Base-by-base conservation (phyloP, 177 flowering plant species). In the Telopea speciosissima region DNA sequence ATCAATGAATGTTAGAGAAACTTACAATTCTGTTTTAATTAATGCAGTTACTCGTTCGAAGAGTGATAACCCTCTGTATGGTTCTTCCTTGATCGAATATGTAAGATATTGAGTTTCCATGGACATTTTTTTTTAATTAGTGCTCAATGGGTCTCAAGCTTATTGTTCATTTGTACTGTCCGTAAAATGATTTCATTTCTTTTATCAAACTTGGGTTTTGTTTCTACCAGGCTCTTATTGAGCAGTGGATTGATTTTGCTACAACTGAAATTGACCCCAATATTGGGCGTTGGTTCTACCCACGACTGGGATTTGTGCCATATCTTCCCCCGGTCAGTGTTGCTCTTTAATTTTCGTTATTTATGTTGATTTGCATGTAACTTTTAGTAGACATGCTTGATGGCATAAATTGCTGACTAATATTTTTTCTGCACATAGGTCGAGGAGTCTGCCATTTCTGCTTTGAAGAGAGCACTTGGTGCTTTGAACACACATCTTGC, bases 181-280 rank as follows among this genome's bases (percentile, higher is more conserved):
- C 1, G 14, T 49, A 49, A 49, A 49, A 12, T 49, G 54, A 12
- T 49, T 11, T 5, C 40, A 36, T 60, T 10, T 24, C 45, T 8
- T 60, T 49, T 24, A 9, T 42, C 13, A 36, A 6, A 17, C 8
- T 71, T 42, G 12, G 60, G 22, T 17, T 28, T 26, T 58, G 7
- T 5, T 42, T 28, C 45, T 26, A 62, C 40, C 74, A 85, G 84
- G 84, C 45, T 68, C 81, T 23, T 22, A 52, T 81, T 71, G 86
- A 83, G 79, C 97, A 93, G 59, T 90, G 97, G 96, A 92, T 88
- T 80, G 98, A 94, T 74, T 92, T 94, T 82, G 70, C 95, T 13
- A 73, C 98, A 3, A 8, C 83, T 70, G 98, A 94, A 76, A 76
- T 94, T 79, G 92, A 90, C 81, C 67, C 87, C 8, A 74, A 85